Base-by-base conservation (phyloP, 2,329 filamentous ascomycete genomes). In the Emmonsia crescens region DNA sequence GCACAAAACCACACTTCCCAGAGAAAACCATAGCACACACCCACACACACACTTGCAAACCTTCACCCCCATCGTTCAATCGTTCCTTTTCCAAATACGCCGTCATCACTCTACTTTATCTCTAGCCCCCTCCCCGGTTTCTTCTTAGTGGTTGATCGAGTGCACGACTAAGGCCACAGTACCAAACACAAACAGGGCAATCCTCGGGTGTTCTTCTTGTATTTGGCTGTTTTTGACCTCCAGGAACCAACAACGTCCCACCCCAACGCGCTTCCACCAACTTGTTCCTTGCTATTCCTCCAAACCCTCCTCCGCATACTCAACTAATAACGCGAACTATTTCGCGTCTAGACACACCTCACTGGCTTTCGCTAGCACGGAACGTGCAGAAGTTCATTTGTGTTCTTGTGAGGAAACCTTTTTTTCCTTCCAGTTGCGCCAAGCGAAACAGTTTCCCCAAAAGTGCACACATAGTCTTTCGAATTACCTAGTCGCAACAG, bases 371-470 rank as follows among this genome's bases (percentile, higher is more conserved):
- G 46, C 55, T 57, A 57, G 38, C 55, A 57, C 55, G 55, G 46
- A 55, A 57, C 55, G 55, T 57, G 38, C 55, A 57, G 55, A 57
- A 57, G 55, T 21, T 57, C 55, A 40, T 38, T 56, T 31, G 27
- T 44, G 24, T 57, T 44, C 55, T 46, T 57, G 55, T 57, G 55
- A 57, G 55, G 55, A 44, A 44, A 57, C 55, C 55, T 55, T 57
- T 57, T 44, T 57, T 44, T 33, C 52, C 55, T 57, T 57, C 46
- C 55, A 44, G 38, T 44, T 57, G 55, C 55, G 55, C 55, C 38
- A 57, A 44, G 49, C 49, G 27, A 52, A 33, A 33, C 49, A 52
- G 27, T 33, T 31, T 31, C 29, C 49, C 49, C 49, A 33, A 52
- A 48, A 19, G 29, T 55, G 52, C 52, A 38, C 52, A 55, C 16